Evolutionary conservation across 306 rosid genomes (phyloP), one percentile per base, ranked within the genome.

Genomic region (Aeschynomene evenia): DNA sequence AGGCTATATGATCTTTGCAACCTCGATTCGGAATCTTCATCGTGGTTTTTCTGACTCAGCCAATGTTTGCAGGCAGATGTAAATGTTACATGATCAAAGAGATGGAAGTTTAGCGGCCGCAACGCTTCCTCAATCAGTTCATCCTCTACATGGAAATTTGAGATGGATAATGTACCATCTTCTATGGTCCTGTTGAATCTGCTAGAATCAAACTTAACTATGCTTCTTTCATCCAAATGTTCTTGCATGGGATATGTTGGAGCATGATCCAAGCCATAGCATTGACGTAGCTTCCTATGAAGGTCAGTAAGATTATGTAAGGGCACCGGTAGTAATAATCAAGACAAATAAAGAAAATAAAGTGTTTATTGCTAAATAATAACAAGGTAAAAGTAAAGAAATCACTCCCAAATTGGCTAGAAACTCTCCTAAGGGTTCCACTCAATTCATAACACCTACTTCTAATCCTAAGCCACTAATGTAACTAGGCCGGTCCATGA

Each of bases 211-310:
- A 72, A 22, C 62, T 48, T 55, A 22, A 76, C 53, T 40, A 66
- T 36, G 43, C 69, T 74, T 58, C 59, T 75, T 71, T 71, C 56
- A 19, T 28, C 68, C 63, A 64, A 51, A 28, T 63, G 68, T 66
- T 80, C 82, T 54, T 64, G 80, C 64, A 65, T 20, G 21, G 75
- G 51, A 68, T 57, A 39, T 45, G 43, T 71, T 63, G 66, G 73
- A 61, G 69, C 62, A 19, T 55, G 72, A 19, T 74, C 43, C 66
- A 79, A 73, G 63, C 73, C 70, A 67, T 71, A 43, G 60, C 73
- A 28, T 49, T 76, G 71, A 68, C 54, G 80, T 77, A 73, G 77
- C 71, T 79, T 83, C 90, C 93, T 87, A 69, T 51, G 62, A 43
- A 74, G 63, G 40, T 66, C 16, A 48, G 68, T 9, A 68, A 68